Conservation (phyloP, 768 basidiomycete species). For the Phaffia tasmanica region DNA sequence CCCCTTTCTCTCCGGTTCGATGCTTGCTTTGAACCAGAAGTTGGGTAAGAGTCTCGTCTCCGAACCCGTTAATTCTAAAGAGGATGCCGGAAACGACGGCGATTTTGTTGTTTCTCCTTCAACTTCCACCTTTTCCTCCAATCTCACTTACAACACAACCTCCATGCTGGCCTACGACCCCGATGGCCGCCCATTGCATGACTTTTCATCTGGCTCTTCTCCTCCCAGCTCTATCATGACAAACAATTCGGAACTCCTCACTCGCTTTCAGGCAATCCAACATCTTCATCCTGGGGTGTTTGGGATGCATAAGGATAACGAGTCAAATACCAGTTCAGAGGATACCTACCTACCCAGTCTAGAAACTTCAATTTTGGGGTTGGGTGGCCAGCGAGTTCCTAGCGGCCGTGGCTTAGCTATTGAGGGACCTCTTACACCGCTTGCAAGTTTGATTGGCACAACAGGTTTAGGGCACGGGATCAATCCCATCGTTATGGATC, state of each 20-base stretch:
- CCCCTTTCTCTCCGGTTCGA: too few species aligned
- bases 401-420: not conserved
- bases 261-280: conserved; percentile 17
- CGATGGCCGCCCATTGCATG: too few species aligned
- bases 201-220: too few species aligned
- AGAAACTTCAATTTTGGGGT: not conserved
- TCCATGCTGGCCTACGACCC: too few species aligned
- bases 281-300: conserved; percentile 20
- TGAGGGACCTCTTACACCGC: not conserved
- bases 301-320: not conserved
- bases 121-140: too few species aligned
- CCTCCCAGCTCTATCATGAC: too few species aligned
- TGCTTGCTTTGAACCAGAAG: too few species aligned
- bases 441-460: conserved; percentile 2
- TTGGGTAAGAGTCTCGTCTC: too few species aligned
- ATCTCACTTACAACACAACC: too few species aligned
- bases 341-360: not conserved
- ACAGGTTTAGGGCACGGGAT: conserved; percentile 6
- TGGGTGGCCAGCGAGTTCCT: not conserved
- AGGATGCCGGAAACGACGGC: too few species aligned
- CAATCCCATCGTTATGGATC: conserved; percentile 17
- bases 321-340: not conserved
- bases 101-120: too few species aligned
- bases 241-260: conserved; percentile 4
- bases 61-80: too few species aligned